phyloP scores from a whole-genome alignment of 768 basidiomycete species.

The Dioszegia hungarica region DNA sequence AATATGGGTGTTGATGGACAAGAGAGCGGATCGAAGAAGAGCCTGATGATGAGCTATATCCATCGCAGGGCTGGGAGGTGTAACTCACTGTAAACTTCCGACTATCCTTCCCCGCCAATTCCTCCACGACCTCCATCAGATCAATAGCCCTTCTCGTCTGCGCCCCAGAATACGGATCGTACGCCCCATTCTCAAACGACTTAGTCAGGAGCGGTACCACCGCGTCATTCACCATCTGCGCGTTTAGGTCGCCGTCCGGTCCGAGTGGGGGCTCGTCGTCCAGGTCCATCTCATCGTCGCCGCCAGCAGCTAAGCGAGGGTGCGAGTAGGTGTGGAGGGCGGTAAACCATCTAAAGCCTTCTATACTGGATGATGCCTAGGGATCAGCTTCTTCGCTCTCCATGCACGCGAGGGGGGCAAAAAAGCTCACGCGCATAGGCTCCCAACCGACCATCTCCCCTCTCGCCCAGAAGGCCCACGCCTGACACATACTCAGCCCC shows the following conservation, averaged over 20 bases:
- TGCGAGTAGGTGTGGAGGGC: constrained; percentile 73
- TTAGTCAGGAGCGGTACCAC: constrained; percentile 70
- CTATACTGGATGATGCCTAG: constrained; percentile 52
- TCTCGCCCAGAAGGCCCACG: constrained; percentile 93
- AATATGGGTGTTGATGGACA: constrained; percentile 56
- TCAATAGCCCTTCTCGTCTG: constrained; percentile 65
- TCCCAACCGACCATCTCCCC: constrained; percentile 84
- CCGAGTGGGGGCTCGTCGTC: constrained; percentile 62
- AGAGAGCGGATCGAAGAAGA: constrained; percentile 57
- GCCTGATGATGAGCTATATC: constrained; percentile 44
- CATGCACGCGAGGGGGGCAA: background rate
- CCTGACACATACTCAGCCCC: constrained; percentile 74
- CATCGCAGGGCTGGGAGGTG: background rate
- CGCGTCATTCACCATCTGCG: constrained; percentile 79
- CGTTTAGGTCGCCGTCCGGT: constrained; percentile 79
- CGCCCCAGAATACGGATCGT: constrained; percentile 71
- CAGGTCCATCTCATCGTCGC: constrained; percentile 49
- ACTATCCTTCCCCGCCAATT: constrained; percentile 60
- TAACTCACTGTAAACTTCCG: constrained; percentile 51
- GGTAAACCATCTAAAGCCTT: constrained; percentile 79
- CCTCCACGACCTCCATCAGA: constrained; percentile 73
- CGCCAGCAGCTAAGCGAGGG: constrained; percentile 46
- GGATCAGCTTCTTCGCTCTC: background rate
- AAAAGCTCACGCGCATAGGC: constrained; percentile 63
- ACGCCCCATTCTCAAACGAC: constrained; percentile 68